phyloP scores from a whole-genome alignment of 1,284 basidiomycete species.

The Cerioporus squamosus region DNA sequence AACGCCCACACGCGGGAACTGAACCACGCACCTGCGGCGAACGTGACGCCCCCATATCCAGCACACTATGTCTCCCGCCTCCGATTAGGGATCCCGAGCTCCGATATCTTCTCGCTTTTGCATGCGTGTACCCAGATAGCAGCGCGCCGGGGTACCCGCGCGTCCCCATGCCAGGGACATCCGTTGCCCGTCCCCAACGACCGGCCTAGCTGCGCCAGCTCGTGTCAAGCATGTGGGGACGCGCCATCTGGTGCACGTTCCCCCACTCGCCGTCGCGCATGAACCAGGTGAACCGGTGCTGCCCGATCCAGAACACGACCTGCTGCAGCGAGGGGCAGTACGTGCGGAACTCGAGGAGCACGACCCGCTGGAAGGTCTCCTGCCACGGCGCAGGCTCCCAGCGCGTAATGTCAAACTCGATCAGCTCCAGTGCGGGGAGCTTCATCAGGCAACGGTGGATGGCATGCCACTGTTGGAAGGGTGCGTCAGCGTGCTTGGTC shows the following conservation, averaged over 20 bases:
- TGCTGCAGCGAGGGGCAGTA: conserved; percentile 33
- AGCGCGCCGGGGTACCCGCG: not conserved
- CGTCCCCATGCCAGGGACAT: not conserved
- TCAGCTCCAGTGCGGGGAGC: conserved; percentile 28
- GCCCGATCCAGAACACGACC: conserved; percentile 33
- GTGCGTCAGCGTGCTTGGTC: conserved; percentile 2
- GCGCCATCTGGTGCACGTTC: conserved; percentile 15
- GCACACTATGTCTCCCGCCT: not conserved
- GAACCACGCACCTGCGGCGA: conserved; percentile 17
- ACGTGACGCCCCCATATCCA: conserved; percentile 4
- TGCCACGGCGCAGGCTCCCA: conserved; percentile 30
- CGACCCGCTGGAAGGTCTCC: conserved; percentile 28
- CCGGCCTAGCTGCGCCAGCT: conserved; percentile 26
- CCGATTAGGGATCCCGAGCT: conserved; percentile 4
- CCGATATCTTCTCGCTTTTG: conserved; percentile 8
- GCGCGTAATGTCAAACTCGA: conserved; percentile 36
- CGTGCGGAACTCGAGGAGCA: conserved; percentile 34
- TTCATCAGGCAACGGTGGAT: conserved; percentile 32
- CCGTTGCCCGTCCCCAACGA: not conserved
- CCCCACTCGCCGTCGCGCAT: conserved; percentile 31
- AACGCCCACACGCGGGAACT: conserved; percentile 9
- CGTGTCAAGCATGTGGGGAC: conserved; percentile 16
- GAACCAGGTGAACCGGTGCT: conserved; percentile 31
- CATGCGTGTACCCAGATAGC: not conserved
- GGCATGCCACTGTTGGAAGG: conserved; percentile 28